Evolutionary conservation across 345 rosid genomes (phyloP).

Genomic region (Zanthoxylum bungeanum): DNA sequence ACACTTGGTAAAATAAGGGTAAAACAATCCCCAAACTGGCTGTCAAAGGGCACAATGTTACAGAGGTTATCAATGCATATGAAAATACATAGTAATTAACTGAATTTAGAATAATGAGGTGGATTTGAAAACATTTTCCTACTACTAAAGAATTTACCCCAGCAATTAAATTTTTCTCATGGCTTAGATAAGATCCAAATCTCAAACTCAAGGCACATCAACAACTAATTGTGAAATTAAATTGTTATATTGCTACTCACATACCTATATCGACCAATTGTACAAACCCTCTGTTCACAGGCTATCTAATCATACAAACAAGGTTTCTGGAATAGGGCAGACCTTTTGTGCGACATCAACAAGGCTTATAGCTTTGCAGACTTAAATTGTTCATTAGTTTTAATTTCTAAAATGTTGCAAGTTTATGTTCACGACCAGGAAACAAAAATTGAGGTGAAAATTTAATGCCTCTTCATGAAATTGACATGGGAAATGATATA

Average conservation of each 20-base stretch:
- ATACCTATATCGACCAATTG: background rate
- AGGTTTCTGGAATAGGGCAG: background rate
- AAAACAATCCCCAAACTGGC: background rate
- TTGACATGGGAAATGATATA: background rate
- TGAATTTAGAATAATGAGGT: background rate
- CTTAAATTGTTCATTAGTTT: background rate
- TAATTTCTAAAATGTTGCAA: background rate
- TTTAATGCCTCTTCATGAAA: conserved; percentile 2
- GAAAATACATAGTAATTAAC: no score
- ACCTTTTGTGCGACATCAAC: background rate
- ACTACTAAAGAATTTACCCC: background rate
- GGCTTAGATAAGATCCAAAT: background rate
- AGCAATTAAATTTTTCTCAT: background rate
- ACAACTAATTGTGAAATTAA: background rate
- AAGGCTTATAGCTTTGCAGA: background rate
- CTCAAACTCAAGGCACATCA: background rate
- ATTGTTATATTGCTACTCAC: background rate
- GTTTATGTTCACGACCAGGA: background rate
- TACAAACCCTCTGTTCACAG: background rate
- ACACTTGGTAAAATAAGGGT: background rate
- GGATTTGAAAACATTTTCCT: background rate
- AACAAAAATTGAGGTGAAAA: background rate
- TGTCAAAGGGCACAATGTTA: background rate
- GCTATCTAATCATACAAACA: background rate
- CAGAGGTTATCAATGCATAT: background rate